Percentiles rank a stretch among this genome's conserved stretches.
Evolutionary conservation across 2,329 filamentous ascomycete genomes (phyloP).

Genomic region (Mycosphaerella sp.): DNA sequence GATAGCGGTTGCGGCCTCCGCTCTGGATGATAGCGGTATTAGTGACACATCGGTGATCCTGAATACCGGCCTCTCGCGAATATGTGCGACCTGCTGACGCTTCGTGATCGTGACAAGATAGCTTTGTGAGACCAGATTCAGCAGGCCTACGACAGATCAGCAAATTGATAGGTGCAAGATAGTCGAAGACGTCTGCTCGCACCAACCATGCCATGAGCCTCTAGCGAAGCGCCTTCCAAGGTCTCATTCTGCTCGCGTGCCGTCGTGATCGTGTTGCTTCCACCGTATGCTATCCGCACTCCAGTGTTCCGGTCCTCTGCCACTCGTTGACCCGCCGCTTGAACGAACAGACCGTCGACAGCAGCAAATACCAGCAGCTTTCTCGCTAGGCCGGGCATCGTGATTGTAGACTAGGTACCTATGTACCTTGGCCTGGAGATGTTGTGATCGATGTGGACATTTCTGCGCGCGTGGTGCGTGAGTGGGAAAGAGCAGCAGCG

Average conservation of each 20-base stretch:
- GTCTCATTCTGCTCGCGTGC: constrained; percentile 35
- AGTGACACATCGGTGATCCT: constrained; percentile 81
- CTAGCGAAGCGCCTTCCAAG: constrained; percentile 37
- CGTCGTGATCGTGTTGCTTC: constrained; percentile 48
- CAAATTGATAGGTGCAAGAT: neutral
- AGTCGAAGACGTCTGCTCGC: constrained; percentile 19
- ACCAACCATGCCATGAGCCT: constrained; percentile 53
- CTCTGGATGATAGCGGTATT: constrained; percentile 74
- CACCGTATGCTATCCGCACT: constrained; percentile 25
- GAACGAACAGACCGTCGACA: constrained; percentile 74
- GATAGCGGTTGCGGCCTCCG: constrained; percentile 37
- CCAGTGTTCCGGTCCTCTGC: constrained; percentile 5
- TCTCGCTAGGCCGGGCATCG: constrained; percentile 70
- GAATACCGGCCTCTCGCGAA: constrained; percentile 76
- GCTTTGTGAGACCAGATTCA: constrained; percentile 71
- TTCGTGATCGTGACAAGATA: constrained; percentile 84
- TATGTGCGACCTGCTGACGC: constrained; percentile 80
- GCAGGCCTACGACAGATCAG: constrained; percentile 56
- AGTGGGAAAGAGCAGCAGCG: neutral
- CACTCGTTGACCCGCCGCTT: constrained; percentile 55
- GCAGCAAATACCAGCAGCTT: constrained; percentile 71
- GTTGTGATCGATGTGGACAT: neutral
- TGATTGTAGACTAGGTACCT: neutral
- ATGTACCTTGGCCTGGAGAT: neutral
- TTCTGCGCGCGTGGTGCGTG: neutral